Base-by-base conservation (phyloP, 345 rosid genomes). In the Gossypium herbaceum region DNA sequence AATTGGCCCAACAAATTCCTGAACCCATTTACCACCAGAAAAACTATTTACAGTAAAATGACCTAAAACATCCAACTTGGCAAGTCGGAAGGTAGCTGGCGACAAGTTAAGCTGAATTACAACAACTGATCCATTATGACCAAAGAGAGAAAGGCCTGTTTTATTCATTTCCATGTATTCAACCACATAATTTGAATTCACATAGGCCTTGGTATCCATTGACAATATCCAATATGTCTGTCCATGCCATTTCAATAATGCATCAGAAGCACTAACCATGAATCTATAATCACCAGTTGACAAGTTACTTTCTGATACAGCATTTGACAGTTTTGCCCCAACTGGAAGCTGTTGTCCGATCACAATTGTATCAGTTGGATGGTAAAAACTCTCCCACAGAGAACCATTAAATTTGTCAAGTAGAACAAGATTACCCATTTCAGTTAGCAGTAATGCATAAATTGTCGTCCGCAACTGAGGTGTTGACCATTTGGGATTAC, bases 311-410 rank as follows among this genome's bases (percentile, higher is more conserved):
- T 47, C 71, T 11, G 90, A 85, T 44, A 83, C 90, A 25, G 93
- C 77, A 79, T 87, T 84, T 1, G 86, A 81, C 73, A 92, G 76
- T 27, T 68, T 73, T 29, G 71, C 76, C 54, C 91, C 89, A 11
- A 75, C 47, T 2, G 61, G 79, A 1, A 94, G 81, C 16, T 15
- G 76, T 73, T 94, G 98, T 78, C 94, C 97, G 4, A 85, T 79
- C 41, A 91, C 92, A 54, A 94, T 82, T 1, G 97, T 85, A 78
- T 94, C 97, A 0, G 92, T 91, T 1, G 98, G 98, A 61, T 81
- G 2, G 0, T 79, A 56, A 73, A 94, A 94, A 72, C 94, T 94
- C 73, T 94, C 92, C 98, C 98, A 94, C 4, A 94, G 78, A 65
- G 93, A 86, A 72, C 0, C 71, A 70, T 92, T 94, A 24, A 71